phyloP scores from a whole-genome alignment of 2,329 filamentous ascomycete species.

The Raffaelea albimanens region DNA sequence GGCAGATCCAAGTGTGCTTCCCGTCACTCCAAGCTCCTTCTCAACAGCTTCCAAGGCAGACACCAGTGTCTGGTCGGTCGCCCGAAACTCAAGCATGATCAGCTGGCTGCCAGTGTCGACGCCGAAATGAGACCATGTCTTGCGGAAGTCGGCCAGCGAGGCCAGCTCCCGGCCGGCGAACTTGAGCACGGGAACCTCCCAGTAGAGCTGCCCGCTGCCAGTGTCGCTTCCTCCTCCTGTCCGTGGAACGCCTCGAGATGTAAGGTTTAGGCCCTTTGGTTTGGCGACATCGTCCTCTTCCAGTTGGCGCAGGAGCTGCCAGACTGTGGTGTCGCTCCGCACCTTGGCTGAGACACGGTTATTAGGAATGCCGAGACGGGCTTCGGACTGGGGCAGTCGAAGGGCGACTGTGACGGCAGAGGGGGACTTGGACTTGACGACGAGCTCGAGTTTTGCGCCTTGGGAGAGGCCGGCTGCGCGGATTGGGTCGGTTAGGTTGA shows the following conservation, averaged over 20 bases:
- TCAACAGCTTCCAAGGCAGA: constrained; percentile 74
- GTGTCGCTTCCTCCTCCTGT: constrained; percentile 37
- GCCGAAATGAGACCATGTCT: constrained; percentile 77
- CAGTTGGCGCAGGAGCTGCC: constrained; percentile 83
- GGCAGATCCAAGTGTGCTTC: constrained; percentile 40
- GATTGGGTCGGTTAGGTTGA: constrained; percentile 79
- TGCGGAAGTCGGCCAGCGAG: constrained; percentile 74
- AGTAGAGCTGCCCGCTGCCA: constrained; percentile 69
- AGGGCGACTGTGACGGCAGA: constrained; percentile 83
- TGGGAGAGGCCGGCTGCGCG: constrained; percentile 72
- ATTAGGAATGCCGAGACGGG: constrained; percentile 43
- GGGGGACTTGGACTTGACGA: constrained; percentile 76
- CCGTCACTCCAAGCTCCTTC: constrained; percentile 19
- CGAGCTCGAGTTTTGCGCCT: constrained; percentile 87
- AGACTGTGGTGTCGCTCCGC: constrained; percentile 77
- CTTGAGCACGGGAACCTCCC: constrained; percentile 77
- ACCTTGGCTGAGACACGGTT: constrained; percentile 75
- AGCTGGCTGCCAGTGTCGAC: constrained; percentile 77
- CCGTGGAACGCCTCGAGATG: constrained; percentile 66
- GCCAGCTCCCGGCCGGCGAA: constrained; percentile 73
- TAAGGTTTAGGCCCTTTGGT: constrained; percentile 64
- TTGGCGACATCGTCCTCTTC: constrained; percentile 63
- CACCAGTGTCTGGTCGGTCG: constrained; percentile 68
- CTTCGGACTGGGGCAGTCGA: constrained; percentile 68
- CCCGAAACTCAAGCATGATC: constrained; percentile 66